Evolutionary conservation across 257 asterid genomes (phyloP).

Genomic region (Lavandula angustifolia): DNA sequence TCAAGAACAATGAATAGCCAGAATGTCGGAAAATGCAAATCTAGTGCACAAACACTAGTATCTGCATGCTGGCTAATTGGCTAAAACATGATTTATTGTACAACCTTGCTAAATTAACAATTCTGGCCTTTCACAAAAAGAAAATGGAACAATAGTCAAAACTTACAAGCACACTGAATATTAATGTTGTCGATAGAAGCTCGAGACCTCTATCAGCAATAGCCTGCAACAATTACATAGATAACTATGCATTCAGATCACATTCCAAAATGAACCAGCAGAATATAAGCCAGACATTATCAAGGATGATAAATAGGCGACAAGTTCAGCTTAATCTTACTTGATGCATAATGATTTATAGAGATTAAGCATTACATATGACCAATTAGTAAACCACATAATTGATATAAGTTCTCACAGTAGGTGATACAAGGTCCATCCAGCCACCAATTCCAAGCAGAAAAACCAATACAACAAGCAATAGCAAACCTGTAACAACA

Average conservation of each 20-base stretch:
- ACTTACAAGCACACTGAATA: conserved; percentile 76
- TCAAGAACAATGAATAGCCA: conserved; percentile 23
- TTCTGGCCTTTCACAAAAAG: neutral
- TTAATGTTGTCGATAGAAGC: conserved; percentile 72
- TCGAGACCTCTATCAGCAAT: conserved; percentile 92
- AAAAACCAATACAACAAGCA: conserved; percentile 54
- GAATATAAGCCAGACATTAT: conserved; percentile 3
- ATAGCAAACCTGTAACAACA: conserved; percentile 50
- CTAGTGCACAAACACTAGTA: neutral
- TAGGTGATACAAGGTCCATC: conserved; percentile 63
- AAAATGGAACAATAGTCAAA: conserved; percentile 22
- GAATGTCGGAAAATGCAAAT: conserved; percentile 20
- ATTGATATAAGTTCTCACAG: conserved; percentile 49
- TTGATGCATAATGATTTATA: neutral
- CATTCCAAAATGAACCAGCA: neutral
- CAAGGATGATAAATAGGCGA: neutral
- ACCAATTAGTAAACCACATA: neutral
- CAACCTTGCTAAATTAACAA: too few species aligned
- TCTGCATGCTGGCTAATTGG: neutral
- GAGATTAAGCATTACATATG: neutral
- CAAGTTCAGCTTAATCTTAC: too few species aligned
- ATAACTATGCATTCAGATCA: neutral
- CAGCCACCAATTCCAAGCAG: conserved; percentile 70
- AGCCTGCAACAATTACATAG: conserved; percentile 59
- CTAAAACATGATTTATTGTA: neutral